Conservation (phyloP, 768 basidiomycete species). For the Tephrocybe sp. region DNA sequence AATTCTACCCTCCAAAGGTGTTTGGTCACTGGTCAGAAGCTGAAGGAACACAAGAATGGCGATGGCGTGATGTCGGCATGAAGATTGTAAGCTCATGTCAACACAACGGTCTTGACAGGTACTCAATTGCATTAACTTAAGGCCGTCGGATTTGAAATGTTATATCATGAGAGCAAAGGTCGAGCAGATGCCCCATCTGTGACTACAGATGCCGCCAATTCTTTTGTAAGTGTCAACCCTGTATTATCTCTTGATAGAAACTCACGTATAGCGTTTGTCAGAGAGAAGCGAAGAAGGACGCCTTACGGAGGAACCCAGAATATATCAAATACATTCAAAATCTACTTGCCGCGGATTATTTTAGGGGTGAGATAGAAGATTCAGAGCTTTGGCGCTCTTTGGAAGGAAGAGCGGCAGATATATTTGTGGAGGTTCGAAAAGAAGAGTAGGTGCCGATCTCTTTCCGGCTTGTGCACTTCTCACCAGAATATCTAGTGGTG, state of each 20-base stretch:
- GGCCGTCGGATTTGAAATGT: slow-evolving; percentile 97
- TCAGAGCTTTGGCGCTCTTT: slow-evolving; percentile 74
- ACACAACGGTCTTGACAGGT: background rate
- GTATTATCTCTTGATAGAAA: slow-evolving; percentile 1
- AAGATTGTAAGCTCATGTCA: slow-evolving; percentile 66
- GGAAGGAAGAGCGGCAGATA: slow-evolving; percentile 68
- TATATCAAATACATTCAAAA: slow-evolving; percentile 72
- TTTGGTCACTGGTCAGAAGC: slow-evolving; percentile 75
- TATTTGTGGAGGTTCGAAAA: slow-evolving; percentile 61
- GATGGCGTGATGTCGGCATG: slow-evolving; percentile 86
- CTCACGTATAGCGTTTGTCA: slow-evolving; percentile 22
- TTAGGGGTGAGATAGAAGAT: slow-evolving; percentile 74
- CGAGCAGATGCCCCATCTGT: slow-evolving; percentile 40
- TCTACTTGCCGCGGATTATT: slow-evolving; percentile 69
- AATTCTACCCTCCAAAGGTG: slow-evolving; percentile 86
- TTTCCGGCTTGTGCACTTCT: background rate
- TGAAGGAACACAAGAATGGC: slow-evolving; percentile 67
- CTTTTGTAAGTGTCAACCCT: slow-evolving; percentile 45
- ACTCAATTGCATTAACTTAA: slow-evolving; percentile 28
- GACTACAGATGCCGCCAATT: slow-evolving; percentile 34
- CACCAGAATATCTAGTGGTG: slow-evolving; percentile 38
- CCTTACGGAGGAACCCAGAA: slow-evolving; percentile 62
- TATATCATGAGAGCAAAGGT: slow-evolving; percentile 82
- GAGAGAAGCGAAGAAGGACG: slow-evolving; percentile 67
- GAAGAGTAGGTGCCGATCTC: slow-evolving; percentile 57